Evolutionary conservation across 2,329 filamentous ascomycete species (phyloP).

Genomic region (Beauveria sp.): DNA sequence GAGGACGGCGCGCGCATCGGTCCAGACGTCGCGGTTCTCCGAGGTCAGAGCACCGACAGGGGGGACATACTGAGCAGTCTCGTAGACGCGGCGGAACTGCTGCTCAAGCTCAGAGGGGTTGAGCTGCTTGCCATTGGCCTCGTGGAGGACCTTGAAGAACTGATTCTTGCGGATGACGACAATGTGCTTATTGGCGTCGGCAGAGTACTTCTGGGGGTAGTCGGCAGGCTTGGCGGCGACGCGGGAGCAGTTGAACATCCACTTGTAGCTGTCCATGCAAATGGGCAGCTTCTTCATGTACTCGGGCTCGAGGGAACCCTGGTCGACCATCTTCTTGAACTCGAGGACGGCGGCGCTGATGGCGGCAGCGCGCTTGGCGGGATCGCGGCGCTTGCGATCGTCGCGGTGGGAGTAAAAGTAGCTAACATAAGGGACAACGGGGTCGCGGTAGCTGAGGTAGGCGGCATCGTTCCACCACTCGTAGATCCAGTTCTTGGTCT

Average conservation of each 20-base stretch:
- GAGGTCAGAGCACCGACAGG: constrained; percentile 80
- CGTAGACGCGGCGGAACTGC: constrained; percentile 80
- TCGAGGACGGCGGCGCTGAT: constrained; percentile 79
- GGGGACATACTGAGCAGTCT: constrained; percentile 62
- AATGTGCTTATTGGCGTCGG: constrained; percentile 75
- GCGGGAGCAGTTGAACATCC: constrained; percentile 95
- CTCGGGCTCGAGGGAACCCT: constrained; percentile 79
- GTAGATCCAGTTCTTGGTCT: constrained; percentile 85
- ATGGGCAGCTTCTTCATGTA: constrained; percentile 98
- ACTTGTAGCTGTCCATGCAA: constrained; percentile 97
- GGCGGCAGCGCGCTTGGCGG: constrained; percentile 86
- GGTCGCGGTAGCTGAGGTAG: constrained; percentile 89
- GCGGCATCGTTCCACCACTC: constrained; percentile 98
- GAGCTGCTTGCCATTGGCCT: constrained; percentile 75
- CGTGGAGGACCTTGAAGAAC: constrained; percentile 86
- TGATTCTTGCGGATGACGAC: constrained; percentile 90
- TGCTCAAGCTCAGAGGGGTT: constrained; percentile 84
- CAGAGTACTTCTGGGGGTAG: constrained; percentile 71
- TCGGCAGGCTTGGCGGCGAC: constrained; percentile 78
- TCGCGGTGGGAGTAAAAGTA: constrained; percentile 99
- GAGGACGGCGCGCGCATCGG: constrained; percentile 71
- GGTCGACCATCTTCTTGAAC: constrained; percentile 90
- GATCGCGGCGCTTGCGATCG: constrained; percentile 79
- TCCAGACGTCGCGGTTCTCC: constrained; percentile 90
- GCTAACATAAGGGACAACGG: constrained; percentile 94